Conservation (phyloP, 768 basidiomycete genomes). For the Boletus tomentosulus region DNA sequence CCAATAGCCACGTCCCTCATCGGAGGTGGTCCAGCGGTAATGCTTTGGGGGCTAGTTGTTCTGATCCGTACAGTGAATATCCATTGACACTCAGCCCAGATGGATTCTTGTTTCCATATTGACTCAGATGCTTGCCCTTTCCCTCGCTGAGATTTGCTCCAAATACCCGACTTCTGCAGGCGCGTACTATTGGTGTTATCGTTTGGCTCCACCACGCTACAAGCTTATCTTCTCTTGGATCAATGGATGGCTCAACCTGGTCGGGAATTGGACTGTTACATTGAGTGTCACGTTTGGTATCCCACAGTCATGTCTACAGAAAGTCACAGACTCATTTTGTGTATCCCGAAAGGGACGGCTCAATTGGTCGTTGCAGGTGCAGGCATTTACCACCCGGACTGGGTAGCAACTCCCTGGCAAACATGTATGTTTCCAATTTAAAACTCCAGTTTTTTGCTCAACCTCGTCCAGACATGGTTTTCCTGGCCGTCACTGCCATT, state of each 20-base stretch:
- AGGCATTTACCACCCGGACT: slow-evolving; percentile 54
- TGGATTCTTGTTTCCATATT: slow-evolving; percentile 50
- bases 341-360: slow-evolving; percentile 42
- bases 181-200: slow-evolving; percentile 65
- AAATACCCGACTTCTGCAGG: slow-evolving; percentile 61
- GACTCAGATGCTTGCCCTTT: slow-evolving; percentile 46
- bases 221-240: slow-evolving; percentile 58
- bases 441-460: background rate
- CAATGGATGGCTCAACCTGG: slow-evolving; percentile 64
- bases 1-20: slow-evolving; percentile 54
- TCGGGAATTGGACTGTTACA: slow-evolving; percentile 67
- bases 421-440: slow-evolving; percentile 39
- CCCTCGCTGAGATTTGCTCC: slow-evolving; percentile 56
- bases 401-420: slow-evolving; percentile 56
- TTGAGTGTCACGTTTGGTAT: slow-evolving; percentile 59
- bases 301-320: background rate
- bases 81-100: slow-evolving; percentile 23
- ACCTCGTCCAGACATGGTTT: slow-evolving; percentile 43
- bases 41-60: slow-evolving; percentile 52
- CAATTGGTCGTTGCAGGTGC: slow-evolving; percentile 58
- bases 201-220: slow-evolving; percentile 49
- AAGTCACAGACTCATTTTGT: background rate
- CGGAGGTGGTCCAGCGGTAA: slow-evolving; percentile 52
- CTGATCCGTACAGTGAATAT: too few species aligned
- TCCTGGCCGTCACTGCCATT: slow-evolving; percentile 48